Evolutionary conservation across 1,284 basidiomycete species (phyloP), one percentile per base, ranked within the genome.

Genomic region (Chalciporus sp.): DNA sequence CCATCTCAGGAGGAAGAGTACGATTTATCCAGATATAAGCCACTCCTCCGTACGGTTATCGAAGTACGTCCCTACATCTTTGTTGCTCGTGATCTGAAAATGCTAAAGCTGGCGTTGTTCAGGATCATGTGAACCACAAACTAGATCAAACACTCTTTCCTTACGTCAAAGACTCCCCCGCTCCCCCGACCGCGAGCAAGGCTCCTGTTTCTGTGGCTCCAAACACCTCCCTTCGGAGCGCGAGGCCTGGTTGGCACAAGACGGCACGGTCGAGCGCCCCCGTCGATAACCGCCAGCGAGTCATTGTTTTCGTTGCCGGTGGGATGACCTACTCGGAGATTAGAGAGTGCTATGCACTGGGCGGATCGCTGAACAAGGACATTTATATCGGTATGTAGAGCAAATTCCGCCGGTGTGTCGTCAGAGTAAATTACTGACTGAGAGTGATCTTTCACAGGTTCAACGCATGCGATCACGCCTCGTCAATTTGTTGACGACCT

Each of bases 311-410:
- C 71, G 80, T 98, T 12, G 93, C 93, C 11, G 97, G 97, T 29
- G 97, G 97, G 1, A 90, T 97, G 84, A 97, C 96, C 2, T 97
- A 95, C 70, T 94, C 93, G 0, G 97, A 99, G 74, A 89, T 97
- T 71, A 79, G 96, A 53, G 87, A 94, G 67, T 88, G 84, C 31
- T 99, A 98, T 69, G 79, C 89, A 49, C 76, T 96, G 8, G 90
- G 92, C 5, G 78, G 79, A 47, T 69, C 83, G 7, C 72, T 94
- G 47, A 88, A 88, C 64, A 94, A 91, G 71, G 96, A 99, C 63
- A 84, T 98, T 53, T 91, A 88, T 72, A 92, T 99, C 59, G 95
- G 94, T 94, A 62, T 56, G 68, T 55, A 10, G 7, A n/a, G 35
- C 11, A n/a, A 9, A 17, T 10, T 16, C n/a, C 17, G 6, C 5